These are phyloP conservation scores for Thuja plicata DNA, from an alignment of 83 land plant species.

Conservation along the genomic window DNA sequence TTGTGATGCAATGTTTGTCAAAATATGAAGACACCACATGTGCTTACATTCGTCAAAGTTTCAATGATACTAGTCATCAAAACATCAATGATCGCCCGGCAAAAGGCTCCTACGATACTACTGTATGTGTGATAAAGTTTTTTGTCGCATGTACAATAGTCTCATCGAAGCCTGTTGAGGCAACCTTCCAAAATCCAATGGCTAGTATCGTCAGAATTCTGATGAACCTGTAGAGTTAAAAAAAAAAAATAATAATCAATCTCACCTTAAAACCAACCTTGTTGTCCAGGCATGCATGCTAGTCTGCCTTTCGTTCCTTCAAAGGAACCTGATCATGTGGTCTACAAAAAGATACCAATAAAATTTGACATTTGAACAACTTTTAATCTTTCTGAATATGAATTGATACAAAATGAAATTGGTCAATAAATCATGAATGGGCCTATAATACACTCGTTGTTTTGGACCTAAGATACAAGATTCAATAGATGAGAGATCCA, in stretches of 20 bases:
- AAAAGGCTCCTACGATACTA: too few relatives aligned
- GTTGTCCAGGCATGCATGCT: constrained; percentile 89
- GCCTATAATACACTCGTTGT: constrained; percentile 34
- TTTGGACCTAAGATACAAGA: constrained; percentile 96
- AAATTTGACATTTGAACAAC: neutral
- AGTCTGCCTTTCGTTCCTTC: constrained; percentile 89
- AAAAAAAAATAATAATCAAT: neutral
- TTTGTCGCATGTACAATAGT: too few relatives aligned
- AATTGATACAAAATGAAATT: neutral
- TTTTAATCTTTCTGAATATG: neutral
- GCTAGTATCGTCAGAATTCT: too few relatives aligned
- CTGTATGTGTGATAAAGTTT: too few relatives aligned
- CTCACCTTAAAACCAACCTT: constrained; percentile 93
- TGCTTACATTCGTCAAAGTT: too few relatives aligned
- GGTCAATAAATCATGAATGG: neutral
- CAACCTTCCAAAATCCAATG: too few relatives aligned
- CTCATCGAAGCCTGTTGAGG: too few relatives aligned
- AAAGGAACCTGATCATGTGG: constrained; percentile 94
- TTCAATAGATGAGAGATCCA: constrained; percentile 78
- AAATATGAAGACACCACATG: too few relatives aligned
- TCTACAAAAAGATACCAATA: constrained; percentile 30
- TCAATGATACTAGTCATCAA: too few relatives aligned
- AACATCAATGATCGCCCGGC: too few relatives aligned
- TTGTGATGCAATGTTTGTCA: too few relatives aligned
- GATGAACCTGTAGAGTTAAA: too few relatives aligned